A percentile compares a stretch with the other conserved stretches of the same genome.
phyloP scores from a whole-genome alignment of 2,329 filamentous ascomycete genomes.

The Talaromyces sp. region DNA sequence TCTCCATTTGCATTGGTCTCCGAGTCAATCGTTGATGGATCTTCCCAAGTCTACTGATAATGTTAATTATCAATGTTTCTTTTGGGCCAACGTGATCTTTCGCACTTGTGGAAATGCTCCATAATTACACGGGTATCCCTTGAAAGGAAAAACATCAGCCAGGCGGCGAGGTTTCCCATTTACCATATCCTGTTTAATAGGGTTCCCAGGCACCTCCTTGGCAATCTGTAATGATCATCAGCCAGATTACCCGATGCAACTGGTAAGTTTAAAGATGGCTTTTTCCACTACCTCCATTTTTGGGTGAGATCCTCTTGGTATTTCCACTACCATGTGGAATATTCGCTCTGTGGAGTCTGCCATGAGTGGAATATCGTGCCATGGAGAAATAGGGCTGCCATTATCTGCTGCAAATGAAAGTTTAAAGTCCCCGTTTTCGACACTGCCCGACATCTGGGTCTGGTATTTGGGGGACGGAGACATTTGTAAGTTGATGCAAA shows the following conservation, averaged over 20 bases:
- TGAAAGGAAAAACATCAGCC: slow-evolving; percentile 96
- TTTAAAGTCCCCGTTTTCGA: too few species aligned
- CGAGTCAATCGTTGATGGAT: slow-evolving; percentile 79
- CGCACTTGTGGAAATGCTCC: slow-evolving; percentile 83
- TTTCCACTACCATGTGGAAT: slow-evolving; percentile 93
- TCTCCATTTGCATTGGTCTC: slow-evolving; percentile 95
- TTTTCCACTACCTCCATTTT: slow-evolving; percentile 70
- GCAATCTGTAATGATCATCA: slow-evolving; percentile 59
- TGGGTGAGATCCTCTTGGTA: slow-evolving; percentile 89
- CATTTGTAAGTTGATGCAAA: too few species aligned
- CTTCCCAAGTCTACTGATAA: slow-evolving; percentile 76
- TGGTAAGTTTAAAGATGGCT: slow-evolving; percentile 25
- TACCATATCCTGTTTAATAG: slow-evolving; percentile 91
- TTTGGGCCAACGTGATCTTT: too few species aligned
- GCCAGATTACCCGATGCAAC: not conserved
- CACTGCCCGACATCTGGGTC: too few species aligned
- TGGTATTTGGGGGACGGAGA: too few species aligned
- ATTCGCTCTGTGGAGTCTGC: slow-evolving; percentile 48
- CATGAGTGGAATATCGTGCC: too few species aligned
- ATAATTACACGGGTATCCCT: slow-evolving; percentile 97
- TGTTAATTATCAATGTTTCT: not conserved
- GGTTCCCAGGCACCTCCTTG: slow-evolving; percentile 86
- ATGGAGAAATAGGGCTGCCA: too few species aligned
- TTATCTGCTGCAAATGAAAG: too few species aligned
- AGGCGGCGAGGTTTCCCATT: slow-evolving; percentile 93